Evolutionary conservation across 2,329 filamentous ascomycete species (phyloP).

Genomic region (Dactylella cylindrospora): DNA sequence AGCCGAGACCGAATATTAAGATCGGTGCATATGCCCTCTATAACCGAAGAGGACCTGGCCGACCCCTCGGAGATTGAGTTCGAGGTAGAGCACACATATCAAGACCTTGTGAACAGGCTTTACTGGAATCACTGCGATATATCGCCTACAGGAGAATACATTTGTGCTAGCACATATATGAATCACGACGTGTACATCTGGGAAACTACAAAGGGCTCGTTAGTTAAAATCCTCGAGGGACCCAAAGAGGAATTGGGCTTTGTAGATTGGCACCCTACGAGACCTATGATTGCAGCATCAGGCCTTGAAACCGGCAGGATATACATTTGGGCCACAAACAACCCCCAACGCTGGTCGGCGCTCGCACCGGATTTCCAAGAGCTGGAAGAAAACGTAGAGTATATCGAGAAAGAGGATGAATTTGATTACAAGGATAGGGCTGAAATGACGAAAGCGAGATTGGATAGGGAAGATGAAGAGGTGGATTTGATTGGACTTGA

Average conservation of each 20-base stretch:
- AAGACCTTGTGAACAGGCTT: slow-evolving; percentile 91
- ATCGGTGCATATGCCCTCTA: slow-evolving; percentile 76
- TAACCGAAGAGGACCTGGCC: slow-evolving; percentile 45
- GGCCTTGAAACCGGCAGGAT: slow-evolving; percentile 90
- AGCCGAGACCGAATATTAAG: slow-evolving; percentile 92
- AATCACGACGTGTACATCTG: slow-evolving; percentile 98
- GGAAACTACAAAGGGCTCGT: slow-evolving; percentile 88
- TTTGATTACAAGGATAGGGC: slow-evolving; percentile 97
- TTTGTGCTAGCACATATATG: slow-evolving; percentile 94
- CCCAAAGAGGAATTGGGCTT: slow-evolving; percentile 95
- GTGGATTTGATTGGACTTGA: slow-evolving; percentile 75
- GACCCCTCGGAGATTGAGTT: slow-evolving; percentile 78
- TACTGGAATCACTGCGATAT: slow-evolving; percentile 98
- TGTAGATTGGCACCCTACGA: slow-evolving; percentile 92
- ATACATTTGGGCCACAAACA: slow-evolving; percentile 94
- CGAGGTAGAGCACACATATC: slow-evolving; percentile 94
- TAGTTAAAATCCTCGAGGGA: slow-evolving; percentile 95
- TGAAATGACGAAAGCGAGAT: slow-evolving; percentile 84
- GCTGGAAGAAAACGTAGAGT: slow-evolving; percentile 97
- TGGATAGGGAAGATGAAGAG: slow-evolving; percentile 90
- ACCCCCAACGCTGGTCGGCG: slow-evolving; percentile 94
- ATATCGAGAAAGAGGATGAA: slow-evolving; percentile 92
- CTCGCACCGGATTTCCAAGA: slow-evolving; percentile 95
- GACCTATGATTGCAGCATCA: slow-evolving; percentile 83
- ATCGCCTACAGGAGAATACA: slow-evolving; percentile 89